These are phyloP conservation scores for Erodium moschatum DNA, from an alignment of 441 rosid genomes.

Conservation along the genomic window DNA sequence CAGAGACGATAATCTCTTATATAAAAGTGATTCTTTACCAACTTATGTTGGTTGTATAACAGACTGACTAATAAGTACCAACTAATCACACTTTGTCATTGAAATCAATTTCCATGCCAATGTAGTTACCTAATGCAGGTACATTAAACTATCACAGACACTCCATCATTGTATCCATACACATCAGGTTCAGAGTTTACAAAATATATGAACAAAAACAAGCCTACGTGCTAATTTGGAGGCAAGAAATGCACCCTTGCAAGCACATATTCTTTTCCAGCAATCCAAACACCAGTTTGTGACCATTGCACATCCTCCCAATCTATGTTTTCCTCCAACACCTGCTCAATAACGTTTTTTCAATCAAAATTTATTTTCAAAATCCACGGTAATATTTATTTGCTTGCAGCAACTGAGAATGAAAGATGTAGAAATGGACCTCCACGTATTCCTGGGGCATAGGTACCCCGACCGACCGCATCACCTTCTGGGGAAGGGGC, in stretches of 20 bases:
- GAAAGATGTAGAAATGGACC: slow-evolving; percentile 30
- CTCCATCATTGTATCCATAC: neutral
- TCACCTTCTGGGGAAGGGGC: slow-evolving; percentile 75
- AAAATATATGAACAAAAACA: neutral
- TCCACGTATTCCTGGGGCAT: slow-evolving; percentile 72
- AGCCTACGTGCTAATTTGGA: slow-evolving; percentile 32
- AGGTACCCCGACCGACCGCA: slow-evolving; percentile 86
- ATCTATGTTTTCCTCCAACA: slow-evolving; percentile 79
- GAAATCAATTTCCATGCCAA: neutral
- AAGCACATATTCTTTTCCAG: slow-evolving; percentile 76
- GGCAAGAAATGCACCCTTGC: slow-evolving; percentile 88
- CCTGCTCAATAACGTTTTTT: slow-evolving; percentile 31
- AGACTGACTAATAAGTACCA: too few relatives aligned
- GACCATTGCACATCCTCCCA: slow-evolving; percentile 99
- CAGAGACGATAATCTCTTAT: too few relatives aligned
- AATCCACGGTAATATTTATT: neutral
- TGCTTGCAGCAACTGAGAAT: neutral
- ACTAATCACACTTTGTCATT: too few relatives aligned
- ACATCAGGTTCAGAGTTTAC: neutral
- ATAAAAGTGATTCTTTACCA: too few relatives aligned
- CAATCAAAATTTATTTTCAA: neutral
- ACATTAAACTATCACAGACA: too few relatives aligned
- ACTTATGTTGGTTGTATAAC: too few relatives aligned
- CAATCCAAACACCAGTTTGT: slow-evolving; percentile 93
- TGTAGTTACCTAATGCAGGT: neutral